Evolutionary conservation across 441 rosid species (phyloP), one percentile per base, ranked within the genome.

Genomic region (Pelargonium exstipulatum): DNA sequence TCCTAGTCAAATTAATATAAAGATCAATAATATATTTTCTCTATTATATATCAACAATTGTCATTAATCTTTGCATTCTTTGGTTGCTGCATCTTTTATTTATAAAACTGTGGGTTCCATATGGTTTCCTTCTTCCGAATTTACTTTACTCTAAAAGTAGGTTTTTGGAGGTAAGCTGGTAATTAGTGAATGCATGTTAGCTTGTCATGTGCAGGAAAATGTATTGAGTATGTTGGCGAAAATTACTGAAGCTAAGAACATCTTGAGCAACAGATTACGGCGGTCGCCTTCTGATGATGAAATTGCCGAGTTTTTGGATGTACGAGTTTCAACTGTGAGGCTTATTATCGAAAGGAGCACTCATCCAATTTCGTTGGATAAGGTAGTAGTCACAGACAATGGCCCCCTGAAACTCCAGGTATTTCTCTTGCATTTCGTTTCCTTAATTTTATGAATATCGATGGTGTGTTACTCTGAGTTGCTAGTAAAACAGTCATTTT

Each of bases 361-460:
- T 74, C 51, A 81, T 12, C 79, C 86, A n/a, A 55, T 82, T 75
- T 84, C 86, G 8, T 72, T 84, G 72, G 84, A 84, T 68, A 66
- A 74, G 58, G 74, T 69, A 1, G 64, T 53, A 14, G 5, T 48
- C 16, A 71, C 82, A 61, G 80, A 71, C 12, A 76, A 69, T 71
- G 85, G 83, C 29, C 16, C 76, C 63, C 76, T 82, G 81, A 79
- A 85, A n/a, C 69, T 86, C 22, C 84, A 82, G 86, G 90, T 86
- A 53, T 51, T 68, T 73, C 10, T 16, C 35, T 46, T 32, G 9
- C 16, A 20, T 14, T 35, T 62, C 14, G 6, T 13, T 53, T 45
- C 49, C 49, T 9, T 9, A 45, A 45, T 1, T 9, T 7, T 45
- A 45, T 45, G 49, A 45, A 45, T 45, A 13, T 13, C 10, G 49